Evolutionary conservation across 2,329 filamentous ascomycete genomes (phyloP).

Genomic region (Pestalotiopsis fici): DNA sequence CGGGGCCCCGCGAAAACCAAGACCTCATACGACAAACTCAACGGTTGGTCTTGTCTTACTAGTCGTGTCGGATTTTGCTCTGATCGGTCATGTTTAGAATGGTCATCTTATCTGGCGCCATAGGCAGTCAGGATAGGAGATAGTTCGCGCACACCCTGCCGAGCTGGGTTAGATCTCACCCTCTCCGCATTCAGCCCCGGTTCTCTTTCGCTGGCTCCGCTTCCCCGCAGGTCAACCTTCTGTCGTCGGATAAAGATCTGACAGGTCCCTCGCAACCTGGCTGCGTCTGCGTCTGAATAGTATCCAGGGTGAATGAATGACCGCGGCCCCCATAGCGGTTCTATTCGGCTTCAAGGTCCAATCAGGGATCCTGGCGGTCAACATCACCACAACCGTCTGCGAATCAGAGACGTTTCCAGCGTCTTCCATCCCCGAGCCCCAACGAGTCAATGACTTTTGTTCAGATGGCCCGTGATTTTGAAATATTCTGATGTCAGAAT

Average conservation of each 20-base stretch:
- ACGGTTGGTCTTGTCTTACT: not conserved
- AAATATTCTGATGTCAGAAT: not conserved
- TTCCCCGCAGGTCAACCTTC: not conserved
- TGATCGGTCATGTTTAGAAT: not conserved
- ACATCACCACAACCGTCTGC: not conserved
- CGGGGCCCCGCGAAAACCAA: constrained; percentile 2
- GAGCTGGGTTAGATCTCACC: not conserved
- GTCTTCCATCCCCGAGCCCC: not conserved
- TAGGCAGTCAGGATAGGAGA: not conserved
- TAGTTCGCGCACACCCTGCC: not conserved
- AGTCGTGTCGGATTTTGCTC: not conserved
- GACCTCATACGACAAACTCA: not conserved
- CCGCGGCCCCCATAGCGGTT: not conserved
- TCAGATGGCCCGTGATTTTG: not conserved
- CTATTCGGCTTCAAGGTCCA: not conserved
- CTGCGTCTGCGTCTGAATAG: not conserved
- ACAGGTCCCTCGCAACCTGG: not conserved
- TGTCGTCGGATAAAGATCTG: not conserved
- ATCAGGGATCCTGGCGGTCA: not conserved
- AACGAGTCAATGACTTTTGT: not conserved
- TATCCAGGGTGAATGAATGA: not conserved
- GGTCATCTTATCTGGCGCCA: not conserved
- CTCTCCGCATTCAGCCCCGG: not conserved
- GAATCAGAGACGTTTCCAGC: not conserved
- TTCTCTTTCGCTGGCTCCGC: not conserved